phyloP scores from a whole-genome alignment of 192 early-diverging fungal species.

The Podila minutissima region DNA sequence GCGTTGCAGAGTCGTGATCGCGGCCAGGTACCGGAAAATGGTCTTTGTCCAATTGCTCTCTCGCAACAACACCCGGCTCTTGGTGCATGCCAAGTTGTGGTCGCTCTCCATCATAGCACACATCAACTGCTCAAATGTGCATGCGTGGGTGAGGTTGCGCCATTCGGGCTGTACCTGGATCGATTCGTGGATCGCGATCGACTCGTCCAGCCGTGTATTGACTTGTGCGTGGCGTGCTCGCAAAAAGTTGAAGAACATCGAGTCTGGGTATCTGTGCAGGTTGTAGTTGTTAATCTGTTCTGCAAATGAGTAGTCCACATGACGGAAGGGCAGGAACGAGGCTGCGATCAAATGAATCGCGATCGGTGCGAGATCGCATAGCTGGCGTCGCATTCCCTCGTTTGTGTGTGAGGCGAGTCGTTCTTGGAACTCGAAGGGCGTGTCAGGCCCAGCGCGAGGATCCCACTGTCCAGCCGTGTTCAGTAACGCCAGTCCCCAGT shows the following conservation, averaged over 20 bases:
- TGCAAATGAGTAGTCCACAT: constrained; percentile 73
- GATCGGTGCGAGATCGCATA: constrained; percentile 77
- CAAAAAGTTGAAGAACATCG: constrained; percentile 78
- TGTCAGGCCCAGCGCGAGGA: constrained; percentile 10
- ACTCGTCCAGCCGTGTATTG: constrained; percentile 60
- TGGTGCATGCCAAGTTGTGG: constrained; percentile 67
- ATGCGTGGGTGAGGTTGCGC: constrained; percentile 82
- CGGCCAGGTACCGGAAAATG: constrained; percentile 80
- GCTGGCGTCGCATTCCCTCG: constrained; percentile 74
- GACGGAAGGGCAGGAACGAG: constrained; percentile 71
- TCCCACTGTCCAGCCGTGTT: constrained; percentile 79
- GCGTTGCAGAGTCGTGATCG: constrained; percentile 60
- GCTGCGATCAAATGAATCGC: constrained; percentile 81
- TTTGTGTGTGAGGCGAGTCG: constrained; percentile 40
- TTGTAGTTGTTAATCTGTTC: constrained; percentile 63
- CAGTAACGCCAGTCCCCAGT: constrained; percentile 75
- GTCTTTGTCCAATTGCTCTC: constrained; percentile 92
- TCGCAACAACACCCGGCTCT: constrained; percentile 67
- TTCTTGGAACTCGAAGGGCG: constrained; percentile 41
- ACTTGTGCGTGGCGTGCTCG: constrained; percentile 69
- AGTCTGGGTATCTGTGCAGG: constrained; percentile 65
- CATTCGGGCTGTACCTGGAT: constrained; percentile 71
- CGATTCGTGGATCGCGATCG: constrained; percentile 68
- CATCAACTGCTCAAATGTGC: constrained; percentile 80
- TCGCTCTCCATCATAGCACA: constrained; percentile 71